A percentile compares a stretch with the other conserved stretches of the same genome.
Evolutionary conservation across 2,329 filamentous ascomycete genomes (phyloP).

Genomic region (Cercospora berteroae): DNA sequence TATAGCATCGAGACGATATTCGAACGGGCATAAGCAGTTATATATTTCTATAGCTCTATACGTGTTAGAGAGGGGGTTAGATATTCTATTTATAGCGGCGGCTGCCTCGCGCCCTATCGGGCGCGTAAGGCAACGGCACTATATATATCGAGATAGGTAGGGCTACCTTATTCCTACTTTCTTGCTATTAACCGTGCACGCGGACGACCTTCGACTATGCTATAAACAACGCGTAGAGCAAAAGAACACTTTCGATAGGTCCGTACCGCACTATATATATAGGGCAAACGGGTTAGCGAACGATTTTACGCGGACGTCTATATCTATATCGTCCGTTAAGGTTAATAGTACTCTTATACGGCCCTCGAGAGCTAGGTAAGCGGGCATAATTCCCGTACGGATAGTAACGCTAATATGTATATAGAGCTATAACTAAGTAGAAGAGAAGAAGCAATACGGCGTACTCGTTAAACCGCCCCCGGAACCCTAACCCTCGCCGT

Average conservation of each 20-base stretch:
- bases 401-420: not conserved
- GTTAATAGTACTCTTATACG: not conserved
- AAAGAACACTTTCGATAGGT: not conserved
- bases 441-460: not conserved
- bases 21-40: not conserved
- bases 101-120: not conserved
- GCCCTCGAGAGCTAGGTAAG: not conserved
- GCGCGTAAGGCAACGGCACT: not conserved
- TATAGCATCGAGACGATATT: not conserved
- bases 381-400: not conserved
- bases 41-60: not conserved
- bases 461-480: not conserved
- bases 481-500: not conserved
- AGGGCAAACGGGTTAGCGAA: not conserved
- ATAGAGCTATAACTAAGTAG: not conserved
- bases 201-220: not conserved
- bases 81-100: not conserved
- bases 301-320: not conserved
- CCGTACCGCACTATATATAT: not conserved
- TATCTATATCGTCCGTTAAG: not conserved
- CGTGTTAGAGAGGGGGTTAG: not conserved
- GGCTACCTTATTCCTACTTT: not conserved
- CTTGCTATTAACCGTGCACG: not conserved
- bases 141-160: not conserved
- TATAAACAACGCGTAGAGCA: not conserved